These are phyloP conservation scores for Dioszegia crocea DNA, from an alignment of 768 basidiomycete genomes.

Conservation along the genomic window DNA sequence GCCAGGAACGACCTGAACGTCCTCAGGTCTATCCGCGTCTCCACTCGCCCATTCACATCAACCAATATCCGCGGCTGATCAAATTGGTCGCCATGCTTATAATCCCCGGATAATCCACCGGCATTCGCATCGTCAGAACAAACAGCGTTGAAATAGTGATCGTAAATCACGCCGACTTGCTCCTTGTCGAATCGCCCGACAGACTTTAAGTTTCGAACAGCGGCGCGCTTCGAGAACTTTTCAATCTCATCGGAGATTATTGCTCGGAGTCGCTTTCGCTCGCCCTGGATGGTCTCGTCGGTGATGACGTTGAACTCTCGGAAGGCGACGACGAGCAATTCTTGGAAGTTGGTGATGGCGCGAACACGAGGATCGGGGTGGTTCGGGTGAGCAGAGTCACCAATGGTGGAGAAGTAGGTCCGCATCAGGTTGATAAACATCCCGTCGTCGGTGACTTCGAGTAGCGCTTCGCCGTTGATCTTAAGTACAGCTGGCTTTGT, in stretches of 20 bases:
- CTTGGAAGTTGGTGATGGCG: conserved; percentile 95
- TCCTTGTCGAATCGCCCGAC: conserved; percentile 80
- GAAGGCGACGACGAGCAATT: conserved; percentile 92
- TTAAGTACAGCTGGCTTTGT: conserved; percentile 74
- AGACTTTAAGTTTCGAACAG: conserved; percentile 76
- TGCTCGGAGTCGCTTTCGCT: conserved; percentile 76
- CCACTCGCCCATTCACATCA: conserved; percentile 67
- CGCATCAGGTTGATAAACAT: conserved; percentile 95
- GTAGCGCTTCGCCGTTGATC: conserved; percentile 87
- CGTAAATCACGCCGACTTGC: conserved; percentile 83
- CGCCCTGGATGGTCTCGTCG: conserved; percentile 83
- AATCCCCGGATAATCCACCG: not conserved
- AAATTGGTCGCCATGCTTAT: conserved; percentile 35
- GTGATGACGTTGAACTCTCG: conserved; percentile 95
- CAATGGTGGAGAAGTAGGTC: conserved; percentile 87
- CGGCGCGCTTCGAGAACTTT: conserved; percentile 84
- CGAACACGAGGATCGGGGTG: conserved; percentile 82
- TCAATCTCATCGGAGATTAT: conserved; percentile 92
- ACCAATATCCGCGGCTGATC: conserved; percentile 45
- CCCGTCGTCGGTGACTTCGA: conserved; percentile 94
- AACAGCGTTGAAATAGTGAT: conserved; percentile 59
- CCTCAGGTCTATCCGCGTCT: conserved; percentile 77
- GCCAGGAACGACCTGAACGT: conserved; percentile 88
- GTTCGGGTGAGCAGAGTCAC: conserved; percentile 86
- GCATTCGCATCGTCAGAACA: conserved; percentile 52